Evolutionary conservation across 805 yeast genomes (phyloP).

Genomic region (Sugiyamaella lignohabitans): DNA sequence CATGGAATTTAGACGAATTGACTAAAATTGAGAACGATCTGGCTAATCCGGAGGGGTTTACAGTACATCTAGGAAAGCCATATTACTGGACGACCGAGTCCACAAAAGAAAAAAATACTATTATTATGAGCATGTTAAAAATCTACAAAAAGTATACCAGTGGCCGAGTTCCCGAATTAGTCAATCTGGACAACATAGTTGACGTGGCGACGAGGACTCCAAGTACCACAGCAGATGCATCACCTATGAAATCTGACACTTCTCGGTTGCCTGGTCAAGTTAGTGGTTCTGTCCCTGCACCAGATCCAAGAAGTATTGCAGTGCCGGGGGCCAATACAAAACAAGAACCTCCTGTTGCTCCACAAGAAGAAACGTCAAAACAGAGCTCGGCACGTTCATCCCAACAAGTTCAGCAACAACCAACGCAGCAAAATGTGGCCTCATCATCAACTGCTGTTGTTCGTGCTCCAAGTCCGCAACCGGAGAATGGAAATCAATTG

Average conservation of each 20-base stretch:
- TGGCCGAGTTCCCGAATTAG: conserved; percentile 48
- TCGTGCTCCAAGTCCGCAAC: too few species aligned
- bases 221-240: neutral
- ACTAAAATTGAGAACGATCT: conserved; percentile 47
- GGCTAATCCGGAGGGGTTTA: conserved; percentile 30
- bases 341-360: conserved; percentile 8
- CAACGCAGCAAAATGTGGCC: too few species aligned
- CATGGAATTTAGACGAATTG: conserved; percentile 81
- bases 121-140: conserved; percentile 47
- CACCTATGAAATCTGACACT: neutral
- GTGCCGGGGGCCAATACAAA: neutral
- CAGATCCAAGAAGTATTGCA: neutral
- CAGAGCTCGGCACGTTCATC: neutral
- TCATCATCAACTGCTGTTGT: too few species aligned
- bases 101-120: conserved; percentile 52
- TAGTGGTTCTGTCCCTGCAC: neutral
- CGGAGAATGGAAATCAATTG: too few species aligned
- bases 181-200: conserved; percentile 43
- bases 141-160: conserved; percentile 49
- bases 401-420: neutral
- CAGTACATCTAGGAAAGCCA: conserved; percentile 60
- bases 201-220: conserved; percentile 9
- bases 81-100: conserved; percentile 77
- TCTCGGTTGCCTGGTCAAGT: neutral
- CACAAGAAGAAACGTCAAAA: neutral